Evolutionary conservation across 2,329 filamentous ascomycete genomes (phyloP).

Genomic region (Sporothrix brunneoviolacea): DNA sequence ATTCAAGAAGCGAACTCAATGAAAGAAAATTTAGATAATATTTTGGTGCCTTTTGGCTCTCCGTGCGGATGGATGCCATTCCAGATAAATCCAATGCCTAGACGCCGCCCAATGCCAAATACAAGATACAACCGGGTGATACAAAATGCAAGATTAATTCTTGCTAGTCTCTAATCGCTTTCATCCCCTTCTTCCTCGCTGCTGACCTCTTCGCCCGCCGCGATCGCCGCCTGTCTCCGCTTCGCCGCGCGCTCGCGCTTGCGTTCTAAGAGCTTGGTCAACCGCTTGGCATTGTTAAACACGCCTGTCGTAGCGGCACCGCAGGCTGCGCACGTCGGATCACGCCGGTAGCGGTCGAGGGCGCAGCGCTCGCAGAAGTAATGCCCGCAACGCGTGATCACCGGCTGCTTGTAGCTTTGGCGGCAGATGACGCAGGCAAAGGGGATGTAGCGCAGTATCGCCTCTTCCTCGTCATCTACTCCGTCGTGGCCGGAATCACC

Average conservation of each 20-base stretch:
- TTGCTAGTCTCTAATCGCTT: background rate
- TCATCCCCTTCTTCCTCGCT: slow-evolving; percentile 36
- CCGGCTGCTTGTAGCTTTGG: slow-evolving; percentile 67
- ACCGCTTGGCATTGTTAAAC: slow-evolving; percentile 78
- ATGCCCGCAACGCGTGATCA: slow-evolving; percentile 86
- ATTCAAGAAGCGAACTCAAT: too few species aligned
- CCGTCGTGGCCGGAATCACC: slow-evolving; percentile 29
- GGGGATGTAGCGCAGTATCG: slow-evolving; percentile 73
- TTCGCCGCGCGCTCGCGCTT: slow-evolving; percentile 57
- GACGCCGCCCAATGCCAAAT: slow-evolving; percentile 9
- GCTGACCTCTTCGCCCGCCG: slow-evolving; percentile 43
- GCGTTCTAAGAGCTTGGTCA: slow-evolving; percentile 73
- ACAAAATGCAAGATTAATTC: too few species aligned
- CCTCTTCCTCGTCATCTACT: slow-evolving; percentile 55
- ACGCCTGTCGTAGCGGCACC: slow-evolving; percentile 75
- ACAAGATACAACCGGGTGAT: too few species aligned
- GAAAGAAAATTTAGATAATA: too few species aligned
- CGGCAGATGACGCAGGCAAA: slow-evolving; percentile 87
- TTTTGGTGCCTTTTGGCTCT: too few species aligned
- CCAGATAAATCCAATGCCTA: background rate
- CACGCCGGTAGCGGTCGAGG: slow-evolving; percentile 76
- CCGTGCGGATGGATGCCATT: too few species aligned
- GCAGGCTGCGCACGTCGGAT: slow-evolving; percentile 80
- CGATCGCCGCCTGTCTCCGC: slow-evolving; percentile 47
- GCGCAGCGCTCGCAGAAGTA: slow-evolving; percentile 95